Evolutionary conservation across 352 stramenopile species (phyloP).

Genomic region (Phytophthora capsici): DNA sequence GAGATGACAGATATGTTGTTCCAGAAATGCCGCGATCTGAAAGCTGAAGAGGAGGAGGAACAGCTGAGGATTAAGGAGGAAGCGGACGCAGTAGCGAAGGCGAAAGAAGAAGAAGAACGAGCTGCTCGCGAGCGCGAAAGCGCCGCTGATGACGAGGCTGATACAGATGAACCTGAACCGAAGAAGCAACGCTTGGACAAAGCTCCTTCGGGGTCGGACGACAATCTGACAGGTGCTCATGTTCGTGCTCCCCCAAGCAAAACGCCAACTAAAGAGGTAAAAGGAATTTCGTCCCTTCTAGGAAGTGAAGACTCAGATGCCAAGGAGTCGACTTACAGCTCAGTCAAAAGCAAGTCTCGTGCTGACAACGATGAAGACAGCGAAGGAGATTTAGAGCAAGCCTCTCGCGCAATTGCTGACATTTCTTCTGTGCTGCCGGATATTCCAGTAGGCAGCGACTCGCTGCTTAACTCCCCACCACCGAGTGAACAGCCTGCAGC

Average conservation of each 20-base stretch:
- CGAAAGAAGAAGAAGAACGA: slow-evolving; percentile 21
- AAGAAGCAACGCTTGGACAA: slow-evolving; percentile 47
- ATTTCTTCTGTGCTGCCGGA: slow-evolving; percentile 45
- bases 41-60: slow-evolving; percentile 58
- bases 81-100: slow-evolving; percentile 30
- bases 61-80: slow-evolving; percentile 36
- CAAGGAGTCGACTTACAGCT: slow-evolving; percentile 31
- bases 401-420: slow-evolving; percentile 46
- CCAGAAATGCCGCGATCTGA: slow-evolving; percentile 59
- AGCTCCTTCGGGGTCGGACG: slow-evolving; percentile 7
- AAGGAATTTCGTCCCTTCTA: slow-evolving; percentile 45
- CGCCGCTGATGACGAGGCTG: slow-evolving; percentile 14
- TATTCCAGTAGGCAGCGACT: slow-evolving; percentile 21
- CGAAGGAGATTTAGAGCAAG: slow-evolving; percentile 41
- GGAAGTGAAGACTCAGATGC: slow-evolving; percentile 40
- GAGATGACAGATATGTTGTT: slow-evolving; percentile 59
- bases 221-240: slow-evolving; percentile 2
- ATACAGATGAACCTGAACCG: slow-evolving; percentile 35
- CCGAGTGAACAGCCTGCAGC: slow-evolving; percentile 12
- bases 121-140: slow-evolving; percentile 12
- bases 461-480: slow-evolving; percentile 28
- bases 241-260: slow-evolving; percentile 1
- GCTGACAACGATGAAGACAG: slow-evolving; percentile 39
- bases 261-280: slow-evolving; percentile 27
- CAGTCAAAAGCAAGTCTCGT: slow-evolving; percentile 25